These are phyloP conservation scores for Hyaloscypha variabilis DNA, from an alignment of 495 filamentous ascomycete genomes.

Conservation along the genomic window DNA sequence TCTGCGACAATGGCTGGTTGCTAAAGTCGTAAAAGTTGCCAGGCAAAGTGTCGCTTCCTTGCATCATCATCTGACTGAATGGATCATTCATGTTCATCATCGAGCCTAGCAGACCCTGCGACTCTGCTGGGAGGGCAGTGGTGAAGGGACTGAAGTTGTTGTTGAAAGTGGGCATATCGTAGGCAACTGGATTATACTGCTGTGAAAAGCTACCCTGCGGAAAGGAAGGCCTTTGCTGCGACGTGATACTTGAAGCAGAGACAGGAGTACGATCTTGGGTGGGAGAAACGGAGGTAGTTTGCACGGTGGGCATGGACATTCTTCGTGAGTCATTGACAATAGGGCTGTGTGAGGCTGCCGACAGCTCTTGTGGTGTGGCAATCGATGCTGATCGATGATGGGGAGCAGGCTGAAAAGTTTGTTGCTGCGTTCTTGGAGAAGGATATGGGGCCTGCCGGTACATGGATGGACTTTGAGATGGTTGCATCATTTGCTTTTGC, in stretches of 20 bases:
- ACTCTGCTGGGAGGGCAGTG: constrained; percentile 47
- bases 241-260: constrained; percentile 22
- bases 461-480: constrained; percentile 11
- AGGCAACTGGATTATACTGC: constrained; percentile 29
- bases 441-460: constrained; percentile 41
- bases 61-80: constrained; percentile 46
- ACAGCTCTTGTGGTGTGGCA: constrained; percentile 35
- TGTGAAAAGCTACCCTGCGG: constrained; percentile 32
- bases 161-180: constrained; percentile 3
- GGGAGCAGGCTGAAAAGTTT: constrained; percentile 31
- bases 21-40: constrained; percentile 13
- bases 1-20: constrained; percentile 9
- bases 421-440: constrained; percentile 23
- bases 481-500: constrained; percentile 24
- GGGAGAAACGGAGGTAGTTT: constrained; percentile 31
- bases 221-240: constrained; percentile 31
- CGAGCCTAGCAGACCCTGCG: constrained; percentile 50
- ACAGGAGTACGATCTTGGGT: constrained; percentile 32
- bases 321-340: constrained; percentile 34
- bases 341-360: constrained; percentile 30
- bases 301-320: constrained; percentile 39
- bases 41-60: constrained; percentile 35
- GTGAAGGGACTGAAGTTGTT: constrained; percentile 35
- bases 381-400: constrained; percentile 43
- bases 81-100: constrained; percentile 46